Evolutionary conservation across 2,329 filamentous ascomycete genomes (phyloP), one percentile per base, ranked within the genome.

Genomic region (Fusarium globosum): DNA sequence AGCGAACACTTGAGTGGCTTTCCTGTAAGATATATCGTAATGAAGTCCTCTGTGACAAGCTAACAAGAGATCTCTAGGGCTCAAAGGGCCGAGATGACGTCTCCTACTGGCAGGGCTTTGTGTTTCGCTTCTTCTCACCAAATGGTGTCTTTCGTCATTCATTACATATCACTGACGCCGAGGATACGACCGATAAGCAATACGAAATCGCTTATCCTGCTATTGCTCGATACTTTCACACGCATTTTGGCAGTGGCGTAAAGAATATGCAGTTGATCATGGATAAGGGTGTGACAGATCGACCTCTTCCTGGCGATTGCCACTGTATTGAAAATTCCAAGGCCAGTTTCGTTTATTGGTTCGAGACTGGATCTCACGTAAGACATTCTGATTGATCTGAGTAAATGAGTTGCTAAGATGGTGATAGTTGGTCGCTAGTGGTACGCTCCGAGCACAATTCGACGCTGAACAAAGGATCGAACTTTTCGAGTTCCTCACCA

Each of bases 301-400:
- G 86, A 57, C 83, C 86, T 15, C 81, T 93, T 41, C 86, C 88
- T 3, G 89, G 88, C 64, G 90, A 92, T 53, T 90, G 90, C 51
- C 91, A 93, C 77, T 91, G 91, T 75, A 92, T 98, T 28, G 92
- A 94, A 76, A 94, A 94, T 78, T 85, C 85, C 30, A 93, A 91
- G 77, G 91, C 94, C 33, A 96, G 91, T 78, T 90, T 98, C 65
- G 92, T 96, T 10, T 97, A 97, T 80, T 97, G 94, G 89, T 98
- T 96, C 79, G 90, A 93, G 58, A 94, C 93, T 71, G 93, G 92
- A 59, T 93, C 92, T 68, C 94, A 96, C 80, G 93, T 96, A 86
- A 82, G 90, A 45, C 23, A 14, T 16, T 36, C 13, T 42, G 20
- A 26, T 11, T 43, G 16, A 38, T 36, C 28, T 41, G 35, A 14